Conservation (phyloP, 768 basidiomycete species). For the Chiua virens region DNA sequence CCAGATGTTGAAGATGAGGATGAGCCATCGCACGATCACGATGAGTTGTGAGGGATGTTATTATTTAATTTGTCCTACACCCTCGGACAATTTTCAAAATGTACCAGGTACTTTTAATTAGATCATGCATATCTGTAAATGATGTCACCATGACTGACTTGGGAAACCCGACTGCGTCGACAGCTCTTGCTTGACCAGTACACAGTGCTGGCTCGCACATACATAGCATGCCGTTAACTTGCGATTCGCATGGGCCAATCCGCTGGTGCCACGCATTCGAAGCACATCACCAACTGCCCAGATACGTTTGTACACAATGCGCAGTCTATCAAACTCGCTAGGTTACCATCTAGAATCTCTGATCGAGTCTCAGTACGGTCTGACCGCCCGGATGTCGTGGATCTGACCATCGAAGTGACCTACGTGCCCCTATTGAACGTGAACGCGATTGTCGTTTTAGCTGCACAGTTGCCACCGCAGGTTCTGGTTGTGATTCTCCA, state of each 20-base stretch:
- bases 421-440: conserved; percentile 59
- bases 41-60: conserved; percentile 44
- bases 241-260: neutral
- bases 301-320: conserved; percentile 13
- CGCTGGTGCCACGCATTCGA: conserved; percentile 14
- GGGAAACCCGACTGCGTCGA: too few relatives aligned
- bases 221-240: too few relatives aligned
- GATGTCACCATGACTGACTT: too few relatives aligned
- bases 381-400: conserved; percentile 56
- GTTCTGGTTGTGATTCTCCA: neutral
- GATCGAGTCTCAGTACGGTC: conserved; percentile 42
- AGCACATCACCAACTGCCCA: conserved; percentile 34
- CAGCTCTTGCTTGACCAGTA: too few relatives aligned
- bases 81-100: neutral
- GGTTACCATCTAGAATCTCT: conserved; percentile 57
- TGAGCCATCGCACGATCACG: conserved; percentile 46
- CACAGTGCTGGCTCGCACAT: too few relatives aligned
- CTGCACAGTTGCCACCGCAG: neutral
- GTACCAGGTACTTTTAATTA: conserved; percentile 16
- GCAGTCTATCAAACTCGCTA: conserved; percentile 14
- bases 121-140: conserved; percentile 7
- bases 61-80: conserved; percentile 5
- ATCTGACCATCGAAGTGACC: conserved; percentile 64
- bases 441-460: conserved; percentile 41
- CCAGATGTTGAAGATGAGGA: conserved; percentile 42